Evolutionary conservation across 352 stramenopile species (phyloP), one percentile per base, ranked within the genome.

Genomic region (Thraustochytrium sp.): DNA sequence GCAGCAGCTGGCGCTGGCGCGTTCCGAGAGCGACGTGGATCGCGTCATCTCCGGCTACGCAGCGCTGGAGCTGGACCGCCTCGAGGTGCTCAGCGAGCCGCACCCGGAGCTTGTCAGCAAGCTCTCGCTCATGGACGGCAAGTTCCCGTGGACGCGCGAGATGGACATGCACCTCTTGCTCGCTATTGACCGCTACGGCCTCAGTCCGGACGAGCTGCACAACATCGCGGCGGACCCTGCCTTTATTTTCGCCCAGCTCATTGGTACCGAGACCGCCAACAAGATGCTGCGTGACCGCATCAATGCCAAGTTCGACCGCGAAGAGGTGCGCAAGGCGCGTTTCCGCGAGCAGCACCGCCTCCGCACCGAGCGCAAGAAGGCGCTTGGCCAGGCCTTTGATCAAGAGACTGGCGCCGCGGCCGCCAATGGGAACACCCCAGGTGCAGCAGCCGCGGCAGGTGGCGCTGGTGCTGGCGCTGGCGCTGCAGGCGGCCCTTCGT

Each of bases 151-250:
- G 72, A 82, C 72, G 16, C 72, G 72, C 26, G 72, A 82, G 9
- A 82, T 82, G 72, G 72, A 82, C 37, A 82, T 68, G 42, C 72
- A 82, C 40, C 48, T 82, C 0, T 23, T 82, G 46, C 23, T 82
- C 21, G 72, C 8, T 9, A 31, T 82, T 23, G 16, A 51, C 18
- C 38, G 54, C 8, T 31, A 82, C 26, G 72, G 72, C 21, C 23
- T 82, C 23, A 34, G 48, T 16, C 21, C 37, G 5, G 46, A 72
- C 16, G 54, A 63, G 38, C 16, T 82, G 34, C 26, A 82, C 21
- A 46, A 31, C 36, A 82, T 82, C 37, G 72, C 72, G 16, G 72
- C 72, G 5, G 72, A 82, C 42, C 48, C 72, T 4, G n/a, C 9
- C 9, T 68, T 82, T 18, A 68, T 68, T 18, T 82, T 82, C 44